Base-by-base conservation (phyloP, 805 yeast species). In the Cyberlindnera maclurae region DNA sequence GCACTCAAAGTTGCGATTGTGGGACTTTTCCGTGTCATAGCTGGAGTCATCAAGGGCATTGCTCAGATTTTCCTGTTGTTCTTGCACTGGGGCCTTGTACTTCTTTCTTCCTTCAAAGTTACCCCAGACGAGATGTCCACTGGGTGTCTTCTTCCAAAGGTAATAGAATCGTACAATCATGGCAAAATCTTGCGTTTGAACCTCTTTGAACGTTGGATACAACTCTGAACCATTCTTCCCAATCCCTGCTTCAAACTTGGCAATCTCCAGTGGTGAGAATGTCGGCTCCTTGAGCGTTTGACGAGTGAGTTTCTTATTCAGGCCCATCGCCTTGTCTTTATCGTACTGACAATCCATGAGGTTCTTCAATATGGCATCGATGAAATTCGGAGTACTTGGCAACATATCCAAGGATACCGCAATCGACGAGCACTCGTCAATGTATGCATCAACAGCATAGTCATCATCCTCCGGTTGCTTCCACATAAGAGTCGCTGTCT, bases 101-200 rank as follows among this genome's bases (percentile, higher is more conserved):
- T 82, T 82, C 47, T 77, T 77, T 37, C 95, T 62, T 1, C 93
- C 94, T 31, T 77, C 79, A 54, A 63, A 85, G 52, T 80, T 78
- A 27, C 86, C 95, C 95, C 97, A 85, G 13, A 87, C 82, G 31
- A 57, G 54, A 45, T 73, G 78, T 0, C 97, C 97, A 32, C 69
- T 68, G 24, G 72, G 64, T 0, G 95, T 82, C 57, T 89, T 89
- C 60, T 89, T 89, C 97, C 97, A 90, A 38, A 86, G 63, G 52
- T 90, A 90, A 53, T 87, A 90, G 56, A 71, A 88, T 41, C 97
- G 63, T 2, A 90, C 97, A 45, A 88, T 68, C 80, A 81, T 84
- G 0, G 89, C 73, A 39, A 77, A 64, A 0, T 87, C 65, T 50
- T 84, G 94, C 0, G 88, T 71, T 24, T 71, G 72, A n/a, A 90